Evolutionary conservation across 352 stramenopile genomes (phyloP).

Genomic region (Globisporangium viniferum): DNA sequence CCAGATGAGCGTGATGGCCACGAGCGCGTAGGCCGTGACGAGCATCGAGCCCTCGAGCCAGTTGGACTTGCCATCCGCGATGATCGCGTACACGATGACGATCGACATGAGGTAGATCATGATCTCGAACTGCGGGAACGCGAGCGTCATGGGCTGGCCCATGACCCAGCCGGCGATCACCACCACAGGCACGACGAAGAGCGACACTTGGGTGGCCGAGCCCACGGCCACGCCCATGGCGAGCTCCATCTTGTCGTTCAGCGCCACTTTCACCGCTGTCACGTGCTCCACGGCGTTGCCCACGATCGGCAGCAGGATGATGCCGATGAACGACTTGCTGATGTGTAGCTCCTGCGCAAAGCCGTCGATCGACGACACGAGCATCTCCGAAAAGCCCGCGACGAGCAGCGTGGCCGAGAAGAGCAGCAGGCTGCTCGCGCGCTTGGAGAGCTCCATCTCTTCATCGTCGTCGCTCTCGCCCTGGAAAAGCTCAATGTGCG

Average conservation of each 20-base stretch:
- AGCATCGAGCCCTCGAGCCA: conserved; percentile 92
- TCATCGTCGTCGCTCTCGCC: conserved; percentile 59
- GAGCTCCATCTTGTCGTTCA: conserved; percentile 99
- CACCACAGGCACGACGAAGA: conserved; percentile 96
- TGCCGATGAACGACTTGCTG: conserved; percentile 89
- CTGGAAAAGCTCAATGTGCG: conserved; percentile 92
- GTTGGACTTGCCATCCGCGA: conserved; percentile 89
- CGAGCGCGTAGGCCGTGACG: conserved; percentile 88
- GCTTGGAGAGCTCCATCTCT: conserved; percentile 77
- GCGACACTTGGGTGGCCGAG: conserved; percentile 94
- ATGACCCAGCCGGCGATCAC: conserved; percentile 94
- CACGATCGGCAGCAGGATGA: conserved; percentile 97
- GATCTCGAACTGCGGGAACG: conserved; percentile 96
- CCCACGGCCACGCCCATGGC: conserved; percentile 98
- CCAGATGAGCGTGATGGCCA: conserved; percentile 81
- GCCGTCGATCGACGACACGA: conserved; percentile 84
- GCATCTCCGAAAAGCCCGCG: conserved; percentile 92
- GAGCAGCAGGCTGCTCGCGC: conserved; percentile 77
- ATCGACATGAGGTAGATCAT: conserved; percentile 95
- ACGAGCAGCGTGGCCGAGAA: conserved; percentile 88
- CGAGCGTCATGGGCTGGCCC: conserved; percentile 93
- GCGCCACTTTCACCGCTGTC: conserved; percentile 94
- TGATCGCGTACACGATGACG: conserved; percentile 93
- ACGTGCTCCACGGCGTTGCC: conserved; percentile 98
- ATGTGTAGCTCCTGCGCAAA: conserved; percentile 61